phyloP scores from a whole-genome alignment of 2,329 filamentous ascomycete genomes.

The Acarospora socialis region DNA sequence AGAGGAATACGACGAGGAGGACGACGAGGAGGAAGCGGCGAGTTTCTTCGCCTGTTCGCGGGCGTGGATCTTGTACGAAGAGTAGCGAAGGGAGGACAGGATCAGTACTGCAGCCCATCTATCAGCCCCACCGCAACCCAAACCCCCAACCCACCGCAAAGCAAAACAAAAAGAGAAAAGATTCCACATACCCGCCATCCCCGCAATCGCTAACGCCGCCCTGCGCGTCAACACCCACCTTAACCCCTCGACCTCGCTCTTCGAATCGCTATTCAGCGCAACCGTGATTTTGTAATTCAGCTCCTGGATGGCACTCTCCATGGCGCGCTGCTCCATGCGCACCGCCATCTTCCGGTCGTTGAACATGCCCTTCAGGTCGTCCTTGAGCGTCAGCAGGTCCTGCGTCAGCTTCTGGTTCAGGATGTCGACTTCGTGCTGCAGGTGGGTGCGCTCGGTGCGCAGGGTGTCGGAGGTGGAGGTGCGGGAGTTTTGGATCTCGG shows the following conservation, averaged over 20 bases:
- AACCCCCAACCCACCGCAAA: too few species aligned
- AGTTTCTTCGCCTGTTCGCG: constrained; percentile 27
- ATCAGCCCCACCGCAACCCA: too few species aligned
- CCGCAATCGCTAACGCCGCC: constrained; percentile 45
- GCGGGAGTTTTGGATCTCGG: constrained; percentile 62
- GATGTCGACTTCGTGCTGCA: constrained; percentile 95
- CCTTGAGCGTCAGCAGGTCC: constrained; percentile 66
- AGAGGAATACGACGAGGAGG: too few species aligned
- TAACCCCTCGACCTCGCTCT: constrained; percentile 80
- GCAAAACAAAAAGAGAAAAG: neutral
- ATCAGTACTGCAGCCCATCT: constrained; percentile 47
- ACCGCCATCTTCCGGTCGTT: constrained; percentile 92
- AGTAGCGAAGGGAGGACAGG: constrained; percentile 44
- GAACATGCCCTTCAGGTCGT: constrained; percentile 90
- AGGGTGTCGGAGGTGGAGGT: constrained; percentile 66
- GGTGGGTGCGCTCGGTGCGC: constrained; percentile 64
- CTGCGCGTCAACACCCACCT: constrained; percentile 66
- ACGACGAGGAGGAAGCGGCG: constrained; percentile 13
- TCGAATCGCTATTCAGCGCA: constrained; percentile 72
- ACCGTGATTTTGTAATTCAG: constrained; percentile 95
- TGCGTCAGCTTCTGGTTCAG: constrained; percentile 71
- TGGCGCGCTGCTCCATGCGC: constrained; percentile 68
- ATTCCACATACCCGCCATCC: constrained; percentile 23
- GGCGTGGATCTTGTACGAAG: constrained; percentile 41
- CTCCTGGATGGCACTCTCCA: constrained; percentile 83